Percentiles rank a stretch among this genome's conserved stretches.
Conservation (phyloP, 306 rosid species). For the Pyrus communis region DNA sequence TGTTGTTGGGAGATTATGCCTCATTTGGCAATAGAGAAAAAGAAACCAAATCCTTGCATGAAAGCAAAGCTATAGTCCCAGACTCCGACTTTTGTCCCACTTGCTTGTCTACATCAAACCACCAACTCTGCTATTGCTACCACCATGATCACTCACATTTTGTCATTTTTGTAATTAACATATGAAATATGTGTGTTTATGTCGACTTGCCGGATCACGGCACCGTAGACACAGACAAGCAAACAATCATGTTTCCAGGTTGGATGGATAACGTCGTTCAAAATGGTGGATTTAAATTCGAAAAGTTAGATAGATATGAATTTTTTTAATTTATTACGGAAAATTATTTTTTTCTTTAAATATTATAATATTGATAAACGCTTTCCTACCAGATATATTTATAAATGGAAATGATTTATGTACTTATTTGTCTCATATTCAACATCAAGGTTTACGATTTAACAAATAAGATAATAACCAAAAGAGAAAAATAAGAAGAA, state of each 20-base stretch:
- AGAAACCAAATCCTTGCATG: slow-evolving; percentile 17
- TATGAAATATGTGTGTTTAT: not conserved
- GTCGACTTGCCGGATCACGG: not conserved
- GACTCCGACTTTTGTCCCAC: not conserved
- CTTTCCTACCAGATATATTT: not conserved
- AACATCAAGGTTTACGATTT: no score
- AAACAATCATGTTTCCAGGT: no score
- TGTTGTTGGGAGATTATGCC: not conserved
- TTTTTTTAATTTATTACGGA: not conserved
- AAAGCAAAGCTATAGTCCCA: slow-evolving; percentile 12
- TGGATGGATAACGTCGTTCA: not conserved
- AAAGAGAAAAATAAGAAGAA: no score
- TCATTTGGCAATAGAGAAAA: not conserved
- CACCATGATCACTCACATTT: not conserved
- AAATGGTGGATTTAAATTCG: no score
- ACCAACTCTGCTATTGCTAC: not conserved
- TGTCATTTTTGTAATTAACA: slow-evolving; percentile 5
- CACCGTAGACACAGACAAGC: not conserved
- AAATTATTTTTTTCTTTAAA: not conserved
- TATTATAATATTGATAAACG: not conserved
- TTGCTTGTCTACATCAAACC: not conserved
- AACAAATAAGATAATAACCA: not conserved
- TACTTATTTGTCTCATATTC: not conserved
- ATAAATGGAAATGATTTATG: no score
- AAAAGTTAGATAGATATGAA: not conserved